Evolutionary conservation across 192 early-diverging fungal species (phyloP).

Genomic region (Nowakowskiella sp.): DNA sequence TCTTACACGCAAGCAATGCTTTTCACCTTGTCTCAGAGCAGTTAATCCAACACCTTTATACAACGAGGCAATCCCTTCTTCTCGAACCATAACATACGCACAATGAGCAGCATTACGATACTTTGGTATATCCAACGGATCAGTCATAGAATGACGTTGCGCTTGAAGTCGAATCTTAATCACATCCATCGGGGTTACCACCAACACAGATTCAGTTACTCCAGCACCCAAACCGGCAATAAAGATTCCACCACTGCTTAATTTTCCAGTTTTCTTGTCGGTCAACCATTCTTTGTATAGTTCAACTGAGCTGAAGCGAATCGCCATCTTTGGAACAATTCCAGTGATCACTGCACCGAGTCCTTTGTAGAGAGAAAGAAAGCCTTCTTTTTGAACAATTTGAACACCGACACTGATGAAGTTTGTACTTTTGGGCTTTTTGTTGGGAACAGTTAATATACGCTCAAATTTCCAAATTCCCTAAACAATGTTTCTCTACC

Average conservation of each 20-base stretch:
- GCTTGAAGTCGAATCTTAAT: slow-evolving; percentile 98
- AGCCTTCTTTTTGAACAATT: slow-evolving; percentile 80
- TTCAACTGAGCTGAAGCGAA: slow-evolving; percentile 95
- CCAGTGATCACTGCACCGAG: slow-evolving; percentile 91
- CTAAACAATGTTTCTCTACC: slow-evolving; percentile 31
- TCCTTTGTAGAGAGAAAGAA: slow-evolving; percentile 92
- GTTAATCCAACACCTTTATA: slow-evolving; percentile 95
- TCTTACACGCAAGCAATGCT: neutral
- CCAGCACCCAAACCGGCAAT: slow-evolving; percentile 86
- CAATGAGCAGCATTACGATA: slow-evolving; percentile 92
- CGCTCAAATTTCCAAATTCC: no score
- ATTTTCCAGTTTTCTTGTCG: slow-evolving; percentile 51
- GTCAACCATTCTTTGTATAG: slow-evolving; percentile 79
- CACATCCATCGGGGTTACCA: slow-evolving; percentile 98
- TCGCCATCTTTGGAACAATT: slow-evolving; percentile 99
- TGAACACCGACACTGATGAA: slow-evolving; percentile 80
- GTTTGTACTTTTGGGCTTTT: slow-evolving; percentile 29
- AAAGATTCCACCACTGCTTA: slow-evolving; percentile 61
- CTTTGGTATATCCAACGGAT: slow-evolving; percentile 93
- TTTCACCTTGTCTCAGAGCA: slow-evolving; percentile 77
- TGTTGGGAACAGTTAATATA: neutral
- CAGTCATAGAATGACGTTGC: slow-evolving; percentile 89
- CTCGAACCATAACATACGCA: slow-evolving; percentile 82
- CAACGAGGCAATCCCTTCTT: slow-evolving; percentile 78
- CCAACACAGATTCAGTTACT: slow-evolving; percentile 85